phyloP scores from a whole-genome alignment of 2,329 filamentous ascomycete genomes.

The Sarocladiaceae sp. region DNA sequence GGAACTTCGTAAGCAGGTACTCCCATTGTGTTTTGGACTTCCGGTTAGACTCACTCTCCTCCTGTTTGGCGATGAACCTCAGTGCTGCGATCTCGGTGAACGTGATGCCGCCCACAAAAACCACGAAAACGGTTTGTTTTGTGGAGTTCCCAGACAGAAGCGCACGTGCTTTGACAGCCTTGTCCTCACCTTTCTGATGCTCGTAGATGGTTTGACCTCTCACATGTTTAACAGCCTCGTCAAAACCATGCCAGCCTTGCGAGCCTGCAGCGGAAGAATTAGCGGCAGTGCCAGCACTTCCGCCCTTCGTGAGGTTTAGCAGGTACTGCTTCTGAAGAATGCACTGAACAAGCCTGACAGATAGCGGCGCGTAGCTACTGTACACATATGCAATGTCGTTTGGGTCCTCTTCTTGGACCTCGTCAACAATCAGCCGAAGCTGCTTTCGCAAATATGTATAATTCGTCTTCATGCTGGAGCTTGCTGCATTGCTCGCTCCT shows the following conservation, averaged over 20 bases:
- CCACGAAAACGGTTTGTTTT: slow-evolving; percentile 87
- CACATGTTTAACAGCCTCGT: slow-evolving; percentile 83
- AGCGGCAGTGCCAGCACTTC: slow-evolving; percentile 28
- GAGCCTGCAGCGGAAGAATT: slow-evolving; percentile 47
- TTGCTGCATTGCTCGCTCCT: slow-evolving; percentile 37
- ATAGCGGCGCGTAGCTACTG: slow-evolving; percentile 91
- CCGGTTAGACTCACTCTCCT: slow-evolving; percentile 51
- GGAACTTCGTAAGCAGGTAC: neutral
- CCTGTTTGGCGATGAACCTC: slow-evolving; percentile 79
- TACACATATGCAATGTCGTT: slow-evolving; percentile 98
- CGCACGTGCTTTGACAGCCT: slow-evolving; percentile 79
- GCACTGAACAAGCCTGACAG: slow-evolving; percentile 84
- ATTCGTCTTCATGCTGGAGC: slow-evolving; percentile 70
- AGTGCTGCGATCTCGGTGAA: slow-evolving; percentile 94
- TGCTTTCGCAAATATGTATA: slow-evolving; percentile 83
- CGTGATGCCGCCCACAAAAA: slow-evolving; percentile 94
- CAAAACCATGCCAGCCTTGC: slow-evolving; percentile 88
- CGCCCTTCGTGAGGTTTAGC: slow-evolving; percentile 61
- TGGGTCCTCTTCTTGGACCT: slow-evolving; percentile 90
- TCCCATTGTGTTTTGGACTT: neutral
- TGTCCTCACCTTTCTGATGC: slow-evolving; percentile 85
- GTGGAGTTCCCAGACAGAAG: slow-evolving; percentile 72
- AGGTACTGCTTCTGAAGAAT: slow-evolving; percentile 87
- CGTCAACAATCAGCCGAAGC: slow-evolving; percentile 85
- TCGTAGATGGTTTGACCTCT: slow-evolving; percentile 88